Base-by-base conservation (phyloP, 345 rosid genomes). In the Rhodamnia rubescens region DNA sequence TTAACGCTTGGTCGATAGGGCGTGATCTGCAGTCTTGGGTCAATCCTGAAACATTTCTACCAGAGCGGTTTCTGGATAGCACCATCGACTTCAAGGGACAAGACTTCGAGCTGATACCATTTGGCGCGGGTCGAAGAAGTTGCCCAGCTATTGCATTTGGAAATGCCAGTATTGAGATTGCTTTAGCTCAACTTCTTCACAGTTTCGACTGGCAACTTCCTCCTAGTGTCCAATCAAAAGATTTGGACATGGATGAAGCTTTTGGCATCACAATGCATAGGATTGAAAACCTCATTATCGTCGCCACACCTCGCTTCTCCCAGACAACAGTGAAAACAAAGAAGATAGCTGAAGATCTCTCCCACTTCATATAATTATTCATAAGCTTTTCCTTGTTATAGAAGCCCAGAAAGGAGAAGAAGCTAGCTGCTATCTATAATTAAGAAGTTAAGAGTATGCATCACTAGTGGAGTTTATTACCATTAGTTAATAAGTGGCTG, bases 131-230 rank as follows among this genome's bases (percentile, higher is more conserved):
- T 40, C 57, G 93, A 69, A 91, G 94, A 86, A 90, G 83, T 29
- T 93, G 94, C 85, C 95, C 93, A 0, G 95, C 88, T 21, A 87
- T 92, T 75, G 8, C 88, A 1, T 88, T 93, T 81, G 94, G 90
- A 52, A 84, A 85, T 26, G 92, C 92, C 53, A 85, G 82, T 6
- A 85, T 93, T 1, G 94, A 93, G 82, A 88, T 92, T 26, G 94
- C 92, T 49, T 87, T 92, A 44, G 89, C 93, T 82, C 90, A 92
- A 74, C 91, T 93, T 36, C 94, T 92, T 58, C 90, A 91, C 88
- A 89, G 88, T 86, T 92, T 93, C 36, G 91, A 92, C 22, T 93
- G 95, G 95, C 88, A 84, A 54, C 50, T 89, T 15, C 94, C 93
- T 54, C 82, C 89, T 44, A 93, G 93, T 55, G 84, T 86, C 69